Percentiles rank a stretch among this genome's conserved stretches.
These are phyloP conservation scores for Brassica juncea DNA, from an alignment of 345 rosid genomes.

Conservation along the genomic window DNA sequence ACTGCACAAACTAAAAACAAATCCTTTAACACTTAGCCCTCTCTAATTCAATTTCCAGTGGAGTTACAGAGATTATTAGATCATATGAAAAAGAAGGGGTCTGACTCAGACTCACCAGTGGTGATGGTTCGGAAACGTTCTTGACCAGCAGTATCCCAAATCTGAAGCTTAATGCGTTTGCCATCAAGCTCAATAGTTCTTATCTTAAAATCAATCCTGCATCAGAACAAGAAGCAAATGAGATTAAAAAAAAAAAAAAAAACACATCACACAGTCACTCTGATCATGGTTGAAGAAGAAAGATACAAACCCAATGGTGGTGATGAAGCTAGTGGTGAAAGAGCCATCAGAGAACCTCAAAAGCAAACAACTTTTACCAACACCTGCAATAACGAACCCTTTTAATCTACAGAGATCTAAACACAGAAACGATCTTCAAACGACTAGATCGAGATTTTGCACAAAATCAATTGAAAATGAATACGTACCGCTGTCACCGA, in stretches of 20 bases:
- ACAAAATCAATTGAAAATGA: neutral
- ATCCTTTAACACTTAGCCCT: neutral
- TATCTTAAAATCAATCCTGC: conserved; percentile 80
- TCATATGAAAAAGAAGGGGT: neutral
- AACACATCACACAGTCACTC: neutral
- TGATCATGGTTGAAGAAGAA: neutral
- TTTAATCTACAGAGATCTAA: conserved; percentile 14
- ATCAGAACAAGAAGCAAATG: neutral
- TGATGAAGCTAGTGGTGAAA: conserved; percentile 96
- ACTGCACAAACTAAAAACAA: neutral
- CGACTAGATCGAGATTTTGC: conserved; percentile 11
- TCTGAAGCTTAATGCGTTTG: conserved; percentile 72
- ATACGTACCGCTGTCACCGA: conserved; percentile 72
- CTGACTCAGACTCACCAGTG: conserved; percentile 63
- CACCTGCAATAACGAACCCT: conserved; percentile 49
- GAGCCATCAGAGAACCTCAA: conserved; percentile 94
- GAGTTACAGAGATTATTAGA: neutral
- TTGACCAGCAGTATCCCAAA: conserved; percentile 89
- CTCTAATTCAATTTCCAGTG: neutral
- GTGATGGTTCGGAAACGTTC: conserved; percentile 88
- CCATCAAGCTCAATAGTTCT: conserved; percentile 82
- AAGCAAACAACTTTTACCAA: conserved; percentile 95
- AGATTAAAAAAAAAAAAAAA: too few relatives aligned
- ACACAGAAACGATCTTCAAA: conserved; percentile 6
- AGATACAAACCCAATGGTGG: conserved; percentile 79